Conservation (phyloP, 805 yeast genomes). For the Saturnispora silvae region DNA sequence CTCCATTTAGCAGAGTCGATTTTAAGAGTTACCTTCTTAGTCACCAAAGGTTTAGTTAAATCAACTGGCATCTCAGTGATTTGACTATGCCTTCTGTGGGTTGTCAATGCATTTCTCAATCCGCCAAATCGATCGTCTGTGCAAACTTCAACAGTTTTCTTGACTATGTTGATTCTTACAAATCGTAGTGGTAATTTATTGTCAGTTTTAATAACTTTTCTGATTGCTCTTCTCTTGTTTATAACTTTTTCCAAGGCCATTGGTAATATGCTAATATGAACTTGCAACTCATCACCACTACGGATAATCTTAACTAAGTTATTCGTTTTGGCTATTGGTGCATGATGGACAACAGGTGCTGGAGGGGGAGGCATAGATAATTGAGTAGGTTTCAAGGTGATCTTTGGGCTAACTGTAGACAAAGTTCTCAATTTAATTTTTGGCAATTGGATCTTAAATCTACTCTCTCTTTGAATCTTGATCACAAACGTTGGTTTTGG, state of each 20-base stretch:
- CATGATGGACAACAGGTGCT: background rate
- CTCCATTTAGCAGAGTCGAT: slow-evolving; percentile 5
- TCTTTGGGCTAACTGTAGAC: background rate
- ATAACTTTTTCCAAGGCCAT: background rate
- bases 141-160: slow-evolving; percentile 18
- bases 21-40: slow-evolving; percentile 4
- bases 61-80: background rate
- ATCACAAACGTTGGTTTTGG: slow-evolving; percentile 33
- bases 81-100: background rate
- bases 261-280: slow-evolving; percentile 7
- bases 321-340: background rate
- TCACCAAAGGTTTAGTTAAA: background rate
- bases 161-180: slow-evolving; percentile 24
- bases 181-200: slow-evolving; percentile 24
- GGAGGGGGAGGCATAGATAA: background rate
- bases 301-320: slow-evolving; percentile 3
- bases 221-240: slow-evolving; percentile 12
- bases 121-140: slow-evolving; percentile 19
- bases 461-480: slow-evolving; percentile 45
- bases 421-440: slow-evolving; percentile 18
- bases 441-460: slow-evolving; percentile 42
- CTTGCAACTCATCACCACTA: slow-evolving; percentile 4
- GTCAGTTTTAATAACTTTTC: slow-evolving; percentile 15
- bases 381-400: background rate
- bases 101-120: background rate